Conservation (phyloP, 805 yeast genomes). For the Saccharomycopsis oosterbeekiorum region DNA sequence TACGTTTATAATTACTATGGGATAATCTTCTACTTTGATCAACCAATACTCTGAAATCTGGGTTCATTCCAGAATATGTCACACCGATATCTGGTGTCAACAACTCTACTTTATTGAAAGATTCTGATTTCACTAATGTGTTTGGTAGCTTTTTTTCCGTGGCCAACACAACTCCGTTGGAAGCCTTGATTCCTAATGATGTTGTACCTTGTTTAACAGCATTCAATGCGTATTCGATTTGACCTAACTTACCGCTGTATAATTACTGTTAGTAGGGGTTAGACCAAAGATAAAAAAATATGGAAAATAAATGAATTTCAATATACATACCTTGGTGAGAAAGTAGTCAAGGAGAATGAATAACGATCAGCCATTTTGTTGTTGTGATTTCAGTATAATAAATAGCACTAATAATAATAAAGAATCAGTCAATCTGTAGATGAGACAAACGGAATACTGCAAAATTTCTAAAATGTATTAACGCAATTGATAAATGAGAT, state of each 20-base stretch:
- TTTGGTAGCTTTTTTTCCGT: conserved; percentile 89
- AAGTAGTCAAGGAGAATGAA: conserved; percentile 93
- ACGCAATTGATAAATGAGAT: background rate
- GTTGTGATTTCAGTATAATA: background rate
- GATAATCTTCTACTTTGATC: conserved; percentile 91
- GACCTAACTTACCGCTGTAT: conserved; percentile 86
- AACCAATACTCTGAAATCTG: conserved; percentile 89
- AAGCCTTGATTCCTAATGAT: conserved; percentile 86
- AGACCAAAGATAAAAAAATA: background rate
- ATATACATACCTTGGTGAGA: conserved; percentile 70
- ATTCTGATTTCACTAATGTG: conserved; percentile 61
- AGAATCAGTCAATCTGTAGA: background rate
- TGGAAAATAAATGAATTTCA: background rate
- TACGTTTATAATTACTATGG: conserved; percentile 84
- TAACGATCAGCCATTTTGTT: conserved; percentile 94
- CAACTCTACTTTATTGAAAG: conserved; percentile 65
- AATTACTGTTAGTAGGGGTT: conserved; percentile 5
- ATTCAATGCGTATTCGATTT: conserved; percentile 93
- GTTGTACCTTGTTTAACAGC: conserved; percentile 98
- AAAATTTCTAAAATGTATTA: background rate
- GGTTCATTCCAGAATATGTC: conserved; percentile 98
- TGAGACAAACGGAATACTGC: background rate
- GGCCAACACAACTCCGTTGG: conserved; percentile 93
- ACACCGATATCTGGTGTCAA: conserved; percentile 95
- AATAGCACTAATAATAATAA: background rate